Evolutionary conservation across 108 stramenopile species (phyloP).

Genomic region (Aurantiochytrium sp.): DNA sequence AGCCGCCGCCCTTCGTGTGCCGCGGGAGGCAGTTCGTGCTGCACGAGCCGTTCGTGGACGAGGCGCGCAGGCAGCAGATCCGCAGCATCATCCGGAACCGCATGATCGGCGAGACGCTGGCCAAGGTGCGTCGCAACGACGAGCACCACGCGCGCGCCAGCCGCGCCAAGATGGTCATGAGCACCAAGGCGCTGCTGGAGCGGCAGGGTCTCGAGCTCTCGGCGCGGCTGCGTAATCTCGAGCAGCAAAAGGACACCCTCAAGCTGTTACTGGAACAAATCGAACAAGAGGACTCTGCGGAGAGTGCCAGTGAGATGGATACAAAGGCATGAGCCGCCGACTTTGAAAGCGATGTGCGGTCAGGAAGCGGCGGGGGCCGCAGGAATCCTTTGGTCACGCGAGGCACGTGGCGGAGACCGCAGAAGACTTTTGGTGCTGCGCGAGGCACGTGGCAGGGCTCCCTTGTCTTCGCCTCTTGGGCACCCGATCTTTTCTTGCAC

Average conservation of each 20-base stretch:
- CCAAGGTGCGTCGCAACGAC: neutral
- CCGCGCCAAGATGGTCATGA: neutral
- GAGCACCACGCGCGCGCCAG: neutral
- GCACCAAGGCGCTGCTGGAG: neutral
- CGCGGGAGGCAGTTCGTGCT: constrained; percentile 4
- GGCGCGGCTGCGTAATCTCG: neutral
- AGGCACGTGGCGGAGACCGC: too few species aligned
- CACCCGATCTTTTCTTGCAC: too few species aligned
- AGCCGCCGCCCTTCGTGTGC: constrained; percentile 22
- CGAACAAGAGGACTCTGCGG: neutral
- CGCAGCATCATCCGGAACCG: neutral
- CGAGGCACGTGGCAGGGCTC: too few species aligned
- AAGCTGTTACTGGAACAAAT: constrained; percentile 9
- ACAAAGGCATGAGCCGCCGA: too few species aligned
- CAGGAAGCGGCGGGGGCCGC: too few species aligned
- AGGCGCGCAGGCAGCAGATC: neutral
- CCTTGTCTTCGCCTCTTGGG: too few species aligned
- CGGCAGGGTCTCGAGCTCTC: neutral
- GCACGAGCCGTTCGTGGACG: neutral
- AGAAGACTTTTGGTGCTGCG: too few species aligned
- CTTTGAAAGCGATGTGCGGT: too few species aligned
- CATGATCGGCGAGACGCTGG: neutral
- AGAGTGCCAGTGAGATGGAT: neutral
- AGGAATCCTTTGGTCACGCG: too few species aligned
- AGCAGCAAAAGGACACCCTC: constrained; percentile 11